These are phyloP conservation scores for Apophysomyces sp. DNA, from an alignment of 371 early-diverging fungal genomes.

Conservation along the genomic window DNA sequence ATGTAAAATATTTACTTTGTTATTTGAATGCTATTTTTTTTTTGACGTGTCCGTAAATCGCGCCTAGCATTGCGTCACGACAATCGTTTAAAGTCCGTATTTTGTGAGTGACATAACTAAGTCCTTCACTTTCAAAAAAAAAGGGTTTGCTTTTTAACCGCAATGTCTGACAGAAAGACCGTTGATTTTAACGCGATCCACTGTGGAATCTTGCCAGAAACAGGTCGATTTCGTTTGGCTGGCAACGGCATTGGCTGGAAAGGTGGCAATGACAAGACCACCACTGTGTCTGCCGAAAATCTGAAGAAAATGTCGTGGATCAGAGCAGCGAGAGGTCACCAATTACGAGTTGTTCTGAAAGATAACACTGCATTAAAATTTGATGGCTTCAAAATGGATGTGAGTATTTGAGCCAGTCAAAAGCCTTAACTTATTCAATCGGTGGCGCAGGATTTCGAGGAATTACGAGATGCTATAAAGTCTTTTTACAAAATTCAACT, in stretches of 20 bases:
- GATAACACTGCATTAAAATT: constrained; percentile 78
- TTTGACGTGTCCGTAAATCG: no score
- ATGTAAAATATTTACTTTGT: no score
- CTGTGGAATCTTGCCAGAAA: constrained; percentile 43
- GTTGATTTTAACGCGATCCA: constrained; percentile 48
- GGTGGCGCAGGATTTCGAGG: constrained; percentile 73
- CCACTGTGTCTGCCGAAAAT: constrained; percentile 68
- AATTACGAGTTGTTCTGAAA: constrained; percentile 73
- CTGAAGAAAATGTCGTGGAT: constrained; percentile 72
- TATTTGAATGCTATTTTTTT: no score
- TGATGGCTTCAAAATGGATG: constrained; percentile 87
- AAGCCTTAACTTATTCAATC: no score
- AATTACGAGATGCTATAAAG: constrained; percentile 68
- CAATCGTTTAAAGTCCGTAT: no score
- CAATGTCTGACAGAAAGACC: constrained; percentile 38
- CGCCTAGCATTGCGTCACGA: no score
- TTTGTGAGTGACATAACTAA: no score
- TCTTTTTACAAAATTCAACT: constrained; percentile 68
- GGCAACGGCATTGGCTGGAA: constrained; percentile 86
- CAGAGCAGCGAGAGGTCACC: constrained; percentile 83
- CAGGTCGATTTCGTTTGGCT: constrained; percentile 73
- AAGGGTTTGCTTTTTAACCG: background rate
- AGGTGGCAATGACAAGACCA: constrained; percentile 54
- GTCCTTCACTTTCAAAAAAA: no score
- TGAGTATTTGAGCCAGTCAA: constrained; percentile 31